These are phyloP conservation scores for Ceratocystis alfenasii DNA, from an alignment of 2,329 filamentous ascomycete species.

Conservation along the genomic window DNA sequence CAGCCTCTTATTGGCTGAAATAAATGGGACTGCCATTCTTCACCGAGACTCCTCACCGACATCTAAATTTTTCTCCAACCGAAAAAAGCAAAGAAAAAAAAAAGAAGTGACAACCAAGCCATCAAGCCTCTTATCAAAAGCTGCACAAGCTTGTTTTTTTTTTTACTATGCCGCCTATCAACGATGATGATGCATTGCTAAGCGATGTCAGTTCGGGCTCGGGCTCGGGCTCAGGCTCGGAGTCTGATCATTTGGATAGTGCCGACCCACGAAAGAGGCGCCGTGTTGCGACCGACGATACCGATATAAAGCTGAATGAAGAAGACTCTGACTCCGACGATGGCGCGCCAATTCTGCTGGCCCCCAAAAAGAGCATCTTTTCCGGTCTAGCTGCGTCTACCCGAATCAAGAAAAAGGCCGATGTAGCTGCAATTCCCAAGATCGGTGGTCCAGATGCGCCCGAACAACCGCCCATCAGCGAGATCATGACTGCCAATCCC, in stretches of 20 bases:
- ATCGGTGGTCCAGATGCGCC: slow-evolving; percentile 22
- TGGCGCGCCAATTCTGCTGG: slow-evolving; percentile 24
- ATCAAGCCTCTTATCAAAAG: background rate
- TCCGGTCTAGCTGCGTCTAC: slow-evolving; percentile 41
- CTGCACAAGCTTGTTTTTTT: background rate
- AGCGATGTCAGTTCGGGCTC: slow-evolving; percentile 24
- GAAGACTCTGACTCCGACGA: slow-evolving; percentile 26
- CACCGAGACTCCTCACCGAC: slow-evolving; percentile 8
- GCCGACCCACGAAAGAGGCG: slow-evolving; percentile 36
- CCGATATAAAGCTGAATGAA: slow-evolving; percentile 28
- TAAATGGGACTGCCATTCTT: background rate
- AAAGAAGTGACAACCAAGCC: background rate
- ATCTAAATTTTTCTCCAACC: background rate
- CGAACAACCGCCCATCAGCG: slow-evolving; percentile 16
- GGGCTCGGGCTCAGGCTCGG: slow-evolving; percentile 35
- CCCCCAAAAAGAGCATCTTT: slow-evolving; percentile 29
- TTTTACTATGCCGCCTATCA: slow-evolving; percentile 19
- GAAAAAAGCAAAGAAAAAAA: background rate
- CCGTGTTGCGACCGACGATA: slow-evolving; percentile 22
- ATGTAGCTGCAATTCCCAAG: slow-evolving; percentile 23
- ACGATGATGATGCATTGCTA: slow-evolving; percentile 12
- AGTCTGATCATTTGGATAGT: slow-evolving; percentile 42
- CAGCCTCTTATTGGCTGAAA: background rate
- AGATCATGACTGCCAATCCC: slow-evolving; percentile 26
- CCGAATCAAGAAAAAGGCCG: slow-evolving; percentile 36